Evolutionary conservation across 2,329 filamentous ascomycete species (phyloP), one percentile per base, ranked within the genome.

Genomic region (Neoscytalidium dimidiatum): DNA sequence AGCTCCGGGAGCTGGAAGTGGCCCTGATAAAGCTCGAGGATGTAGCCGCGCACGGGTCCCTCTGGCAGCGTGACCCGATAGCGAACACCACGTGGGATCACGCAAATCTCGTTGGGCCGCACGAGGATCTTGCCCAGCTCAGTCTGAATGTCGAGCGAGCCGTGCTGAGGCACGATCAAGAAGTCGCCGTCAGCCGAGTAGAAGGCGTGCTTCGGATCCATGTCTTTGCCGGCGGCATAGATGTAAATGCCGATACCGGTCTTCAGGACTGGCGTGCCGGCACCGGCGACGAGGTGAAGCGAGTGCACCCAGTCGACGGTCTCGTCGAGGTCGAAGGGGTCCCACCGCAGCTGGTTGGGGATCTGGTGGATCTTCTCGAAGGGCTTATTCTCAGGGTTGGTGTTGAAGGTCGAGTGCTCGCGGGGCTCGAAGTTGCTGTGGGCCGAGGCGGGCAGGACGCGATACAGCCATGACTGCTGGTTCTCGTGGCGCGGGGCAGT

Each of bases 271-370:
- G 92, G 88, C 70, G 95, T 90, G 17, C 93, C 93, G 0, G 92
- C 87, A 3, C 92, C 92, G 1, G 91, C 92, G 11, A 96, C 83
- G 21, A 94, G 83, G 66, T 90, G 87, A 68, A 94, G 78, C 64
- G 85, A 85, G 71, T 89, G 85, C 23, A 90, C 86, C 87, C 88
- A 91, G 71, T 90, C 87, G 2, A 87, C 86, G 3, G 82, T 83
- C 74, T 90, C 83, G 68, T 92, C 88, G 56, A 93, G 81, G 70
- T 92, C 88, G 73, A 92, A 92, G 2, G 88, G 89, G 69, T 91
- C 88, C 92, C 92, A 95, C 69, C 91, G 86, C 31, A 94, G 82
- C 77, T 94, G 91, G 73, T 94, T 93, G 4, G 92, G 92, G 58
- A 93, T 90, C 70, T 92, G 88, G 70, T 90, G 87, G 69, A 92